These are phyloP conservation scores for Phytomonas serpens DNA, from an alignment of 208 protist species.

Conservation along the genomic window DNA sequence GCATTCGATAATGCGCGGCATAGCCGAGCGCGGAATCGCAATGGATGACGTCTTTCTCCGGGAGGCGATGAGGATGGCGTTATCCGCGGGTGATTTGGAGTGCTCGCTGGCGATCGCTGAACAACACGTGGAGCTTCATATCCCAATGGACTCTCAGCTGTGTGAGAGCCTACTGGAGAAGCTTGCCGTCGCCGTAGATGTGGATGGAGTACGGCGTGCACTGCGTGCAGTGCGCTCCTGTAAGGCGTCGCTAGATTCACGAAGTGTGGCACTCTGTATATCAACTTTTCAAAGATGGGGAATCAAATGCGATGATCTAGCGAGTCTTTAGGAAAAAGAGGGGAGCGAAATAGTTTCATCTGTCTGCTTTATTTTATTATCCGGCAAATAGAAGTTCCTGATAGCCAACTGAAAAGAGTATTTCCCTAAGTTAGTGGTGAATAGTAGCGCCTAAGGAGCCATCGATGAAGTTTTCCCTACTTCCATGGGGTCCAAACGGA, in stretches of 20 bases:
- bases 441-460: neutral
- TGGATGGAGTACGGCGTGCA: constrained; percentile 26
- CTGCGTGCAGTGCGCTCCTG: constrained; percentile 31
- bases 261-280: constrained; percentile 33
- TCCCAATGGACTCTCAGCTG: constrained; percentile 42
- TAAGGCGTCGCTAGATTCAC: constrained; percentile 40
- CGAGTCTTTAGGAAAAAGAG: neutral
- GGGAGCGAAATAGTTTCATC: neutral
- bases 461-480: neutral
- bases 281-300: constrained; percentile 26
- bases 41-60: constrained; percentile 29
- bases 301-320: constrained; percentile 29
- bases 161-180: constrained; percentile 37
- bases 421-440: neutral
- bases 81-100: constrained; percentile 40
- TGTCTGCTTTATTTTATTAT: neutral
- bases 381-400: neutral
- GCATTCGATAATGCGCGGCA: constrained; percentile 10
- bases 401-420: neutral
- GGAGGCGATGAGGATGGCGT: constrained; percentile 39
- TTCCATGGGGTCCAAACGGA: neutral
- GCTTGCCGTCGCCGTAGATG: constrained; percentile 29
- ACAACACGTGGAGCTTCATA: constrained; percentile 20
- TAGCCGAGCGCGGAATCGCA: constrained; percentile 22
- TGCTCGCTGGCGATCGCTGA: constrained; percentile 36